phyloP scores from a whole-genome alignment of 2,329 filamentous ascomycete species.

The Ophiosphaerella herpotricha region DNA sequence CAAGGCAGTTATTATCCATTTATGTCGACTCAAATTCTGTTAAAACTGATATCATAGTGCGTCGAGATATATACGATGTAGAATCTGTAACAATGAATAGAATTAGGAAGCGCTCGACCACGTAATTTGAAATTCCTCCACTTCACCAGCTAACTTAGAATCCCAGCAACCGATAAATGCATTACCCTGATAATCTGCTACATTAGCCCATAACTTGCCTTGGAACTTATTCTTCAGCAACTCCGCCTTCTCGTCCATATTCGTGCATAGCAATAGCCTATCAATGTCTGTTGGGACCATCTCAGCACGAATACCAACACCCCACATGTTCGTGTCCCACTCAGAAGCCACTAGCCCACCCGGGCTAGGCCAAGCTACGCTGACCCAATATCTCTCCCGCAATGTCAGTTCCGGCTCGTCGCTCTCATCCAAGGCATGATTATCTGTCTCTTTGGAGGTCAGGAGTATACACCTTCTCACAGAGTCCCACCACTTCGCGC shows the following conservation, averaged over 20 bases:
- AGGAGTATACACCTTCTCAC: background rate
- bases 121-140: no score
- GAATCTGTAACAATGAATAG: background rate
- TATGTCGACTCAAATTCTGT: no score
- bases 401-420: background rate
- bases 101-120: no score
- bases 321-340: conserved; percentile 14
- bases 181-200: no score
- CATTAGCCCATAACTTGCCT: no score
- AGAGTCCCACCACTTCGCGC: conserved; percentile 21
- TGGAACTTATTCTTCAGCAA: background rate
- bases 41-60: no score
- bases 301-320: background rate
- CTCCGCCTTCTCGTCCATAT: background rate
- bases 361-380: conserved; percentile 17
- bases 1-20: no score
- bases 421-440: background rate
- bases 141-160: no score
- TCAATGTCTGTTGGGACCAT: background rate
- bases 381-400: conserved; percentile 8
- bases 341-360: conserved; percentile 16
- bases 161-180: no score
- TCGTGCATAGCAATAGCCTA: background rate
- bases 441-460: background rate
- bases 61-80: no score